phyloP scores from a whole-genome alignment of 306 rosid genomes.

The Pueraria montana region DNA sequence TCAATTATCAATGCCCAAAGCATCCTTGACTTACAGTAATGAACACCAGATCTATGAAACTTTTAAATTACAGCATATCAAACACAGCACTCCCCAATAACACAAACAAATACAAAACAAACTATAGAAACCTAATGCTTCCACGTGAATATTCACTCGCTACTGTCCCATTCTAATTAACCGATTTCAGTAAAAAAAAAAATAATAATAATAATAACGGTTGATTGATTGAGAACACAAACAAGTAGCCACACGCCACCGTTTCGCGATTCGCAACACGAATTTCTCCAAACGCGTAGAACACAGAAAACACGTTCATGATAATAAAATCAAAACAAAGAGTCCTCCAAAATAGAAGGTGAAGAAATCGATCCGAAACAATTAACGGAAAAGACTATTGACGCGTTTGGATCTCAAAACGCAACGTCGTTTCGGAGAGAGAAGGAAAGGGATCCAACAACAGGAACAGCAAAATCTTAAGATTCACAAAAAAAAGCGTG shows the following conservation, averaged over 20 bases:
- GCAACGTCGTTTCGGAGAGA: not conserved
- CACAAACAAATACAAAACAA: not conserved
- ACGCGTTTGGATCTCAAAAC: constrained; percentile 33
- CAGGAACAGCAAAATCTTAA: not conserved
- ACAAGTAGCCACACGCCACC: not conserved
- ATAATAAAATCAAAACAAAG: no score
- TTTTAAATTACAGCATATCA: not conserved
- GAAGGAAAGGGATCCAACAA: constrained; percentile 28
- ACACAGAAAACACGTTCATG: not conserved
- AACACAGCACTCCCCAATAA: not conserved
- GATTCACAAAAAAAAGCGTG: not conserved
- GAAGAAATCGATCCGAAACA: constrained; percentile 9
- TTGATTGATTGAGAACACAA: not conserved
- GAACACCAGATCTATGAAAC: constrained; percentile 4
- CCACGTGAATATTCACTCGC: constrained; percentile 2
- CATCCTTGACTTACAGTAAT: not conserved
- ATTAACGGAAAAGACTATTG: not conserved
- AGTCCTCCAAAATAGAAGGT: constrained; percentile 18
- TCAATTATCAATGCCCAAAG: not conserved
- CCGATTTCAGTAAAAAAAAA: not conserved
- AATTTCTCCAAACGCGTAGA: not conserved
- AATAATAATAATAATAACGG: no score
- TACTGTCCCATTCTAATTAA: not conserved
- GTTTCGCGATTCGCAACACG: not conserved
- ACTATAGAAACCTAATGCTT: constrained; percentile 13